Evolutionary conservation across 2,329 filamentous ascomycete genomes (phyloP).

Genomic region (Orbilia quercus): DNA sequence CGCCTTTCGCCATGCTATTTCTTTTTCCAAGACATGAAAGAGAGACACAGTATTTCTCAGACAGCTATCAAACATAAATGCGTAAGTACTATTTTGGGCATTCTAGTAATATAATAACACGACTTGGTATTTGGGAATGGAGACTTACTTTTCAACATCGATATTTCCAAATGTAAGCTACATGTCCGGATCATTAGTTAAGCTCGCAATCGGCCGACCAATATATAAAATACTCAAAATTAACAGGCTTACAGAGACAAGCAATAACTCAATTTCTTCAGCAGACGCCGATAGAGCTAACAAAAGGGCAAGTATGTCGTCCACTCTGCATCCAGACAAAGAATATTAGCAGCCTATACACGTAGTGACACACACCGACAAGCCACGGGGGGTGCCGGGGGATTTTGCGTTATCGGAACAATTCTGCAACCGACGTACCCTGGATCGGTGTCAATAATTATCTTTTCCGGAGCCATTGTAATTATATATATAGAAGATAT

Average conservation of each 20-base stretch:
- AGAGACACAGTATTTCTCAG: constrained; percentile 87
- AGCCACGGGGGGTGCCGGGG: background rate
- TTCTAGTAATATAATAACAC: background rate
- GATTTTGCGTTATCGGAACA: background rate
- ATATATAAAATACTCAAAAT: background rate
- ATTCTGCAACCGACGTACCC: constrained; percentile 62
- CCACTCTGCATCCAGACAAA: constrained; percentile 72
- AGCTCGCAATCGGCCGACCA: no score
- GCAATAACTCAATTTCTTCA: constrained; percentile 84
- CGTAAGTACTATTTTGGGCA: background rate
- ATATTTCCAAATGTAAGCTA: constrained; percentile 90
- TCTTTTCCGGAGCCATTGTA: constrained; percentile 74
- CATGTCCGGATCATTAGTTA: background rate
- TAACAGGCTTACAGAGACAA: constrained; percentile 71
- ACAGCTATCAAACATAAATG: constrained; percentile 69
- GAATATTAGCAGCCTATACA: constrained; percentile 37
- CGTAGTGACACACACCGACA: no score
- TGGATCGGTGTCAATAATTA: constrained; percentile 97
- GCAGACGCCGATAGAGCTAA: constrained; percentile 83
- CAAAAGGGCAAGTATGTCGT: constrained; percentile 89
- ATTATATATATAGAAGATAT: background rate
- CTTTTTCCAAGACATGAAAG: constrained; percentile 91
- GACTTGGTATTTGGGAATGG: background rate
- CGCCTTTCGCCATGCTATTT: constrained; percentile 81
- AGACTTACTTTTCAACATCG: constrained; percentile 77